These are phyloP conservation scores for Lobulomyces angularis DNA, from an alignment of 192 early-diverging fungal genomes.

Conservation along the genomic window DNA sequence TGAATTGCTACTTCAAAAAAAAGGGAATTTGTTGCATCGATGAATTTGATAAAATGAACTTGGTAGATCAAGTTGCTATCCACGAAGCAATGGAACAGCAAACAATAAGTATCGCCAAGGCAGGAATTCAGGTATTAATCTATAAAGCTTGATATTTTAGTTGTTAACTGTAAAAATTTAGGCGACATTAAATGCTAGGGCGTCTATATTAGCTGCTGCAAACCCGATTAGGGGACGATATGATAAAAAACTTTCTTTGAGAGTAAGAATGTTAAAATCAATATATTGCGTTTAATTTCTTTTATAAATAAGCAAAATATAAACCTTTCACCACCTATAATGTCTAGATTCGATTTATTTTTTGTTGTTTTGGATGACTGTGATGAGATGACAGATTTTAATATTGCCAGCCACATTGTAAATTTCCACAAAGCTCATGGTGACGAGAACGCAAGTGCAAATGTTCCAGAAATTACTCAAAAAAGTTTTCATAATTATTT, in stretches of 20 bases:
- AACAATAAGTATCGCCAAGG: slow-evolving; percentile 92
- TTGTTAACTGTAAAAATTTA: slow-evolving; percentile 8
- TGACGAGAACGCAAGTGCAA: slow-evolving; percentile 27
- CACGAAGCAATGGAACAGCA: slow-evolving; percentile 99
- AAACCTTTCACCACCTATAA: slow-evolving; percentile 87
- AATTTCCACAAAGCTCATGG: slow-evolving; percentile 56
- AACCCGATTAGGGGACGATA: slow-evolving; percentile 93
- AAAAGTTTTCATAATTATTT: slow-evolving; percentile 73
- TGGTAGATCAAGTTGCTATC: slow-evolving; percentile 94
- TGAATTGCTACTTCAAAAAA: background rate
- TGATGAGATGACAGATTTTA: slow-evolving; percentile 73
- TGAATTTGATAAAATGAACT: slow-evolving; percentile 98
- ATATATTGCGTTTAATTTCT: background rate
- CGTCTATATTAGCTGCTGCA: slow-evolving; percentile 90
- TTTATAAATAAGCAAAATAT: slow-evolving; percentile 82
- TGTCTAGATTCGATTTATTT: slow-evolving; percentile 98
- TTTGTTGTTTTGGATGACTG: slow-evolving; percentile 93
- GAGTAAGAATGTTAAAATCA: slow-evolving; percentile 27
- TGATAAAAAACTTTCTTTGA: slow-evolving; percentile 85
- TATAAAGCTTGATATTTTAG: slow-evolving; percentile 2
- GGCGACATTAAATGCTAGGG: slow-evolving; percentile 85
- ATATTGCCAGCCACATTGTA: slow-evolving; percentile 87
- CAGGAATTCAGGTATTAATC: slow-evolving; percentile 63
- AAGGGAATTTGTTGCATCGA: slow-evolving; percentile 96
- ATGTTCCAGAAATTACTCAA: slow-evolving; percentile 60